Percentiles rank a stretch among this genome's conserved stretches.
Evolutionary conservation across 2,329 filamentous ascomycete genomes (phyloP).

Genomic region (Apiospora kogelbergensis): DNA sequence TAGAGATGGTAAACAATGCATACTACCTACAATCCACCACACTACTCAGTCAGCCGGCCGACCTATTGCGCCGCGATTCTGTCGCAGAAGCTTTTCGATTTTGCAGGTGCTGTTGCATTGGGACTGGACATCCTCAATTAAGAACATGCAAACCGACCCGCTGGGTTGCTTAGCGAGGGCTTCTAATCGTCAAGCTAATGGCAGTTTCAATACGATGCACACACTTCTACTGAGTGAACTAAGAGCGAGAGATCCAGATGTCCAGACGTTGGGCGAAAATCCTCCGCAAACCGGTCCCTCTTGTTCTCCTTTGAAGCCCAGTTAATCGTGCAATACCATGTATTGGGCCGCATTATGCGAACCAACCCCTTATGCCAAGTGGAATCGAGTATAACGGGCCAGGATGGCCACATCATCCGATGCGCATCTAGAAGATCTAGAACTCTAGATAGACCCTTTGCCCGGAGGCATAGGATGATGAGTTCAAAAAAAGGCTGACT

Average conservation of each 20-base stretch:
- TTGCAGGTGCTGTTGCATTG: background rate
- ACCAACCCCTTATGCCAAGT: background rate
- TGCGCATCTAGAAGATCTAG: background rate
- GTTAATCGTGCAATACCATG: background rate
- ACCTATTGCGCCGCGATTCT: background rate
- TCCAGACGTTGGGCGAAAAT: background rate
- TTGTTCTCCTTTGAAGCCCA: background rate
- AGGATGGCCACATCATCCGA: background rate
- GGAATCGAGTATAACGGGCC: background rate
- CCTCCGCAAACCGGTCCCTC: background rate
- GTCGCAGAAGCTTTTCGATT: too few relatives aligned
- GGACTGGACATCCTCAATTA: background rate
- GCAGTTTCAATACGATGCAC: background rate
- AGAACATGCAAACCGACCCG: too few relatives aligned
- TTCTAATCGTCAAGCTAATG: background rate
- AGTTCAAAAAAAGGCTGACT: background rate
- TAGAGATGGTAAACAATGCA: background rate
- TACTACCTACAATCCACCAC: background rate
- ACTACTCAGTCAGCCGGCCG: too few relatives aligned
- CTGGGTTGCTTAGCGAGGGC: background rate
- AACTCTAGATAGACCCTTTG: background rate
- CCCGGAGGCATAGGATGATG: background rate
- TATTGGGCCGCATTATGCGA: constrained; percentile 2
- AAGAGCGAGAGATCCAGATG: background rate
- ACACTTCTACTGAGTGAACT: background rate